These are phyloP conservation scores for Erodium trifolium DNA, from an alignment of 441 rosid genomes.

Conservation along the genomic window DNA sequence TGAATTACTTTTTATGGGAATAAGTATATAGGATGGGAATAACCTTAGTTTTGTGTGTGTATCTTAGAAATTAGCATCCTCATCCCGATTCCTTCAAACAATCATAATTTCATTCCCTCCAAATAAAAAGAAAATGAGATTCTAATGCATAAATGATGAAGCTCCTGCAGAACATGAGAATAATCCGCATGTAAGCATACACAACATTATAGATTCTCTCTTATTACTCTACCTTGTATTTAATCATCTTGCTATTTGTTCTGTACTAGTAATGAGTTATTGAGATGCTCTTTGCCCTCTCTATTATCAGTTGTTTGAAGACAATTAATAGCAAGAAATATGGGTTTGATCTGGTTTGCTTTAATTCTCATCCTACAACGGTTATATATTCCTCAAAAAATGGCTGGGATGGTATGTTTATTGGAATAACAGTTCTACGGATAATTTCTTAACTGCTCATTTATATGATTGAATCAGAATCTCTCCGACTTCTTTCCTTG, in stretches of 20 bases:
- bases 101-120: not conserved
- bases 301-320: constrained; percentile 64
- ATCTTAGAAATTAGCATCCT: not conserved
- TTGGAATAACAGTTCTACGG: not conserved
- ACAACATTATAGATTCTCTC: not conserved
- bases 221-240: not conserved
- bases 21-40: too few relatives aligned
- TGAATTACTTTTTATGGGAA: not conserved
- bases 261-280: not conserved
- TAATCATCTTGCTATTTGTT: too few relatives aligned
- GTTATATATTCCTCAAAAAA: constrained; percentile 91
- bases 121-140: not conserved
- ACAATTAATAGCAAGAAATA: constrained; percentile 94
- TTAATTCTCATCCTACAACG: constrained; percentile 86
- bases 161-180: not conserved
- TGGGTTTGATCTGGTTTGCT: constrained; percentile 89
- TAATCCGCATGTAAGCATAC: not conserved
- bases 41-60: too few relatives aligned
- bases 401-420: constrained; percentile 88
- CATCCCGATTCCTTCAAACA: not conserved
- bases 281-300: not conserved
- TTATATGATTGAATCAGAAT: constrained; percentile 38
- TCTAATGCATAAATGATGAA: not conserved
- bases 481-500: constrained; percentile 82
- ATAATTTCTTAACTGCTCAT: not conserved